Base-by-base conservation (phyloP, 2,329 filamentous ascomycete genomes). In the Ceratocystis diversiconidia region DNA sequence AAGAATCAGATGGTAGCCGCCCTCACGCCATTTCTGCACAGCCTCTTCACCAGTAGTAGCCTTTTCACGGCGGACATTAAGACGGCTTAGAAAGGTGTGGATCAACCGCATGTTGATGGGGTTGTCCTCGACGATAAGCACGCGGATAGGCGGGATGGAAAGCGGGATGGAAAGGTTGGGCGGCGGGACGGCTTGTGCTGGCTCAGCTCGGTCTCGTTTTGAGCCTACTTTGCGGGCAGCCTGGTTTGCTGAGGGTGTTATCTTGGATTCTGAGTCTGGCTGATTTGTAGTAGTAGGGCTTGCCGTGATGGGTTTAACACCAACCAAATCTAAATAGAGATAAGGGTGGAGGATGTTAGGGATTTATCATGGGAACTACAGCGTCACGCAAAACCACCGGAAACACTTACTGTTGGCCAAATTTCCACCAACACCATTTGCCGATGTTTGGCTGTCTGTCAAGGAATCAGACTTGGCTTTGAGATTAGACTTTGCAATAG, bases 91-190 rank as follows among this genome's bases (percentile, higher is more conserved):
- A 72, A 99, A 95, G 0, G 92, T 91, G 73, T 96, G 92, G 44
- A 99, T 79, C 8, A 99, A 85, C 72, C 90, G 89, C 70, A 97
- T 79, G 73, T 97, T 99, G 80, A 99, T 97, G 69, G 94, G 91
- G 75, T 99, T 99, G 77, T 99, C 94, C 77, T 99, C 94, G 15
- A 99, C 94, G 68, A 99, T 96, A 55, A 99, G 80, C 6, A 97
- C 92, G 71, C 95, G 97, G 77, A 99, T 97, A 1, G 94, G 92
- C 6, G 94, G 94, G 0, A 97, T 90, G 1, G 86, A 50, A 86
- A 64, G 86, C 87, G 70, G 92, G 90, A 32, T 55, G 50, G 50
- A 15, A 71, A 46, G 78, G 77, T 10, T 78, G 75, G 36, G 78
- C 79, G 63, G 79, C 78, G 8, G 81, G 88, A 32, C 80, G 82